Conservation (phyloP, 202 grass and related monocot species). For the Miscanthus sacchariflorus region DNA sequence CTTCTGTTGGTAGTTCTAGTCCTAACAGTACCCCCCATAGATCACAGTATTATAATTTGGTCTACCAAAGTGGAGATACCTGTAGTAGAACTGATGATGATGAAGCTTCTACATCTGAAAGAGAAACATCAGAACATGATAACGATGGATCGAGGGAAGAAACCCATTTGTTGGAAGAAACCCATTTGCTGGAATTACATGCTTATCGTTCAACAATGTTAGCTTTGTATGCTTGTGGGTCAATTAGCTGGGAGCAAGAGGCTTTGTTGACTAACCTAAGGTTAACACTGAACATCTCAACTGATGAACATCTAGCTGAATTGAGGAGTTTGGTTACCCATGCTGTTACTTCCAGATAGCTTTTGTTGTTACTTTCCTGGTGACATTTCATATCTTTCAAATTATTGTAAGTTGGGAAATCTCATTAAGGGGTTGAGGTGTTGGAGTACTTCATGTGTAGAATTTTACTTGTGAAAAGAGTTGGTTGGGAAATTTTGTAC, state of each 20-base stretch:
- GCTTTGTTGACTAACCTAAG: constrained; percentile 80
- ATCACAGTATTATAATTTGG: constrained; percentile 41
- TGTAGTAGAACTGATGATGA: constrained; percentile 59
- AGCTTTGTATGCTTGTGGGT: constrained; percentile 70
- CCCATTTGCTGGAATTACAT: constrained; percentile 81
- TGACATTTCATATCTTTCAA: constrained; percentile 32
- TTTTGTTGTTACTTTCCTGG: constrained; percentile 34
- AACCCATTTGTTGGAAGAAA: constrained; percentile 78
- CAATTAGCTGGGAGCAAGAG: constrained; percentile 86
- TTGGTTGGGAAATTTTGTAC: constrained; percentile 46
- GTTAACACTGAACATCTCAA: constrained; percentile 78
- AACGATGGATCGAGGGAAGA: constrained; percentile 45
- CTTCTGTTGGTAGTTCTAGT: constrained; percentile 92
- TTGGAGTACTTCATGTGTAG: constrained; percentile 50
- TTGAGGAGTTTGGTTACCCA: constrained; percentile 64
- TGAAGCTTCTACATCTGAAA: constrained; percentile 65
- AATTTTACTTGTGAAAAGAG: constrained; percentile 50
- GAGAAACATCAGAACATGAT: constrained; percentile 52
- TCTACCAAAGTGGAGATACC: constrained; percentile 51
- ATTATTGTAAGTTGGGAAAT: constrained; percentile 53
- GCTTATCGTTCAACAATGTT: constrained; percentile 73
- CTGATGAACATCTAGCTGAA: constrained; percentile 79
- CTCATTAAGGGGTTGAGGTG: constrained; percentile 37
- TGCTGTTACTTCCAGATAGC: constrained; percentile 61
- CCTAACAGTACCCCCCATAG: constrained; percentile 53